Conservation (phyloP, 768 basidiomycete species). For the Auricularia cornea region DNA sequence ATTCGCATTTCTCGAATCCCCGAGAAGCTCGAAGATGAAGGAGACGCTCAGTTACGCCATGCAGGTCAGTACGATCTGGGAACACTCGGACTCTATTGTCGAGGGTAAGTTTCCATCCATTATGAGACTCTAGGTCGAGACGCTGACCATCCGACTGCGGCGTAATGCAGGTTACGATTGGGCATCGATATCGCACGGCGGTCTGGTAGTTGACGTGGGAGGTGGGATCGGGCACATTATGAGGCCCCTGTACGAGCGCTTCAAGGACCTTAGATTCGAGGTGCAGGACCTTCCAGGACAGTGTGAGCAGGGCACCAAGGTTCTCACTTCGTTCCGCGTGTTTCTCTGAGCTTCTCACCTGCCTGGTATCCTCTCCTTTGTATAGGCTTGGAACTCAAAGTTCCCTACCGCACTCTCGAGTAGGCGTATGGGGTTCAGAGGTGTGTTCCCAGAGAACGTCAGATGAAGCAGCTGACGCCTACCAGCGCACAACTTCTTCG, state of each 20-base stretch:
- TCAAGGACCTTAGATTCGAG: constrained; percentile 19
- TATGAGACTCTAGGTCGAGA: no score
- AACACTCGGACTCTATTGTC: neutral
- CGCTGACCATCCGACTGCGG: no score
- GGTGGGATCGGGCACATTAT: constrained; percentile 11
- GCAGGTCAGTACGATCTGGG: constrained; percentile 53
- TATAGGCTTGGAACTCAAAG: constrained; percentile 50
- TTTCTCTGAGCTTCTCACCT: no score
- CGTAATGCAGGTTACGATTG: constrained; percentile 28
- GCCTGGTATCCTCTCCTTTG: no score
- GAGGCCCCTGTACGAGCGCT: constrained; percentile 10
- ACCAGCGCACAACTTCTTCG: constrained; percentile 69
- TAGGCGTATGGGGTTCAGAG: constrained; percentile 47
- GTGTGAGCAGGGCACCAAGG: constrained; percentile 16
- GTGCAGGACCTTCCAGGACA: constrained; percentile 23
- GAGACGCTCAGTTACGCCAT: constrained; percentile 72
- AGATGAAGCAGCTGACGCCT: neutral
- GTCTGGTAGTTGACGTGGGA: constrained; percentile 9
- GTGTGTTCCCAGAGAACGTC: constrained; percentile 18
- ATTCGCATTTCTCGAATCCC: constrained; percentile 69
- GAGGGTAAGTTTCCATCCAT: no score
- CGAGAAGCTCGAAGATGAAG: constrained; percentile 63
- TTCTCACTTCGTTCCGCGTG: neutral
- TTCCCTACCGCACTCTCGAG: constrained; percentile 49
- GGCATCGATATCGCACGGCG: constrained; percentile 33